Base-by-base conservation (phyloP, 164 flowering plant genomes). In the Chimonanthus salicifolius region DNA sequence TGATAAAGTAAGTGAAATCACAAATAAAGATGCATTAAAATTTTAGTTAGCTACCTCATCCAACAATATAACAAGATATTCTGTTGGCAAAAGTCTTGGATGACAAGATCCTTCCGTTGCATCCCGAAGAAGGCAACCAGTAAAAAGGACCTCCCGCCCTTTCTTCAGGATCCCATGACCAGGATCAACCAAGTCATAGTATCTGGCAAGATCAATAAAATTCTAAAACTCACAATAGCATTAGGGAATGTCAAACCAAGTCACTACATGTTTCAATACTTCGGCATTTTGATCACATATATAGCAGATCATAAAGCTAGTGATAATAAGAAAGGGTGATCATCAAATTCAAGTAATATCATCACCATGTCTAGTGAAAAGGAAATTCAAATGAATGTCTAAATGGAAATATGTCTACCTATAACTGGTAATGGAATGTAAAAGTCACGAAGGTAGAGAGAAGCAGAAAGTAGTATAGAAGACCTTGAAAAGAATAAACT, bases 71-170 rank as follows among this genome's bases (percentile, higher is more conserved):
- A 92, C 88, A 62, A 93, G 85, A 76, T 92, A 93, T 81, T 95
- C 99, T 16, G 99, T 91, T 69, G 99, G 98, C 77, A 95, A 75
- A 64, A 95, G 92, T 44, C 97, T 84, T 63, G 87, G 81, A 76
- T 67, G 77, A 51, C 87, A 88, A 85, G 86, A 81, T 47, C 94
- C 94, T 77, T 84, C 85, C 18, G 73, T 72, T 10, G 91, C 84
- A 72, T 82, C 80, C 63, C 97, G 87, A 62, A 91, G 93, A 81
- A 84, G 85, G 77, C 99, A 92, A 48, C 99, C 98, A 51, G 98
- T 91, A 69, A 95, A 82, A 67, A 86, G 83, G 62, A 90, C 79
- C 80, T 92, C 95, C 76, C 97, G 83, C n/a, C 93, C 98, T 82
- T 86, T 91, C 82, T 80, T 91, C 78, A 92, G 76, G 80, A 90